These are phyloP conservation scores for Aspergillus sclerotioniger DNA, from an alignment of 495 filamentous ascomycete genomes.

Conservation along the genomic window DNA sequence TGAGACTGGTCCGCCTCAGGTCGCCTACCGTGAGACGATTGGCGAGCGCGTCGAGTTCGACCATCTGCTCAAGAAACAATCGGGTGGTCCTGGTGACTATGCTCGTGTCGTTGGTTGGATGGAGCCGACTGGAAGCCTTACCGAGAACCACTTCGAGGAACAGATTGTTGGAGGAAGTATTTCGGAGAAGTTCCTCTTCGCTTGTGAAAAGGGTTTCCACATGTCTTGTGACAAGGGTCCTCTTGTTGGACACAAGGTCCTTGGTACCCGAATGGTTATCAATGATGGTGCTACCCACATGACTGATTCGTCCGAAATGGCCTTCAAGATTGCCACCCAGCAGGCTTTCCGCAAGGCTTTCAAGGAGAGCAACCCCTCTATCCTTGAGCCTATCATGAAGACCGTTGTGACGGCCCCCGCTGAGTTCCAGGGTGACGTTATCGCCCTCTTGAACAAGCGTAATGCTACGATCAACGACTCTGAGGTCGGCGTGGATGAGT, in stretches of 20 bases:
- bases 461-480: slow-evolving; percentile 94
- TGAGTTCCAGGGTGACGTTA: slow-evolving; percentile 97
- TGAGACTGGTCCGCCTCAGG: slow-evolving; percentile 92
- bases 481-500: slow-evolving; percentile 92
- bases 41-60: slow-evolving; percentile 76
- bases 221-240: slow-evolving; percentile 83
- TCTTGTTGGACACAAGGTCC: slow-evolving; percentile 87
- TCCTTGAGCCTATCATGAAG: slow-evolving; percentile 98
- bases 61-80: slow-evolving; percentile 93
- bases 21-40: slow-evolving; percentile 96
- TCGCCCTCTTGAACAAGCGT: slow-evolving; percentile 94
- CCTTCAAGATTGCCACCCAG: slow-evolving; percentile 96
- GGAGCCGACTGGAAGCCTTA: slow-evolving; percentile 73
- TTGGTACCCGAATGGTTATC: slow-evolving; percentile 86
- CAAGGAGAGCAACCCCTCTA: slow-evolving; percentile 66
- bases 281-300: slow-evolving; percentile 98
- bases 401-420: slow-evolving; percentile 91
- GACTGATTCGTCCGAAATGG: slow-evolving; percentile 96
- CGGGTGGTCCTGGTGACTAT: slow-evolving; percentile 93
- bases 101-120: slow-evolving; percentile 91
- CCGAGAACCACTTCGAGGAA: slow-evolving; percentile 80
- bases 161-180: slow-evolving; percentile 87
- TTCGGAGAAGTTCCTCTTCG: slow-evolving; percentile 91
- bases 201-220: slow-evolving; percentile 95
- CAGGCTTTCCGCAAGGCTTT: slow-evolving; percentile 98